These are phyloP conservation scores for Intubia oerlemansii DNA, from an alignment of 2,329 filamentous ascomycete species.

Conservation along the genomic window DNA sequence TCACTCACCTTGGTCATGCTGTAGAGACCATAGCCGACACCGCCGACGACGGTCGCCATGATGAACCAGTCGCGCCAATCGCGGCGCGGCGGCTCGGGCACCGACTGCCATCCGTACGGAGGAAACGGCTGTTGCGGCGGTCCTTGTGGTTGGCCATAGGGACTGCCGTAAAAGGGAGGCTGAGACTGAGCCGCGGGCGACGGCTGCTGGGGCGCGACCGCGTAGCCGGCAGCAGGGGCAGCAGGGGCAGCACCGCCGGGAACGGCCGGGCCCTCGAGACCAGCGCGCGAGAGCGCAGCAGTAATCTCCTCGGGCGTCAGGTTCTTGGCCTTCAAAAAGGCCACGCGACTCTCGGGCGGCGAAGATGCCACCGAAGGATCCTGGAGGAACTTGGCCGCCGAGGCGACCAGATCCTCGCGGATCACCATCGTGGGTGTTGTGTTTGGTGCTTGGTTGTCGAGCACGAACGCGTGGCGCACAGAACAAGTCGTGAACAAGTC, in stretches of 20 bases:
- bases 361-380: conserved; percentile 81
- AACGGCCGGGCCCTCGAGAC: conserved; percentile 25
- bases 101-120: conserved; percentile 33
- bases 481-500: too few species aligned
- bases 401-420: conserved; percentile 79
- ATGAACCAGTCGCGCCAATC: conserved; percentile 99
- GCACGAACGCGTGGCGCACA: conserved; percentile 6
- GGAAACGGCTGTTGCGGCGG: conserved; percentile 21
- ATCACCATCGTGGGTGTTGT: conserved; percentile 39
- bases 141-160: conserved; percentile 18
- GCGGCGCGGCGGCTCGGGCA: conserved; percentile 44
- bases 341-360: conserved; percentile 78
- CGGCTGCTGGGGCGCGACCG: conserved; percentile 10
- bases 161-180: conserved; percentile 22
- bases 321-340: conserved; percentile 92
- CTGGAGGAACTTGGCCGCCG: conserved; percentile 71
- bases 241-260: too few species aligned
- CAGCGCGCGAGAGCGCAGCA: conserved; percentile 54
- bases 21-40: conserved; percentile 76
- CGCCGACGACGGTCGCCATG: conserved; percentile 88
- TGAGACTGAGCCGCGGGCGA: too few species aligned
- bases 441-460: conserved; percentile 5
- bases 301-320: conserved; percentile 92
- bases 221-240: too few species aligned
- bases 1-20: conserved; percentile 64